These are phyloP conservation scores for Tetracladium setigerum DNA, from an alignment of 495 filamentous ascomycete genomes.

Conservation along the genomic window DNA sequence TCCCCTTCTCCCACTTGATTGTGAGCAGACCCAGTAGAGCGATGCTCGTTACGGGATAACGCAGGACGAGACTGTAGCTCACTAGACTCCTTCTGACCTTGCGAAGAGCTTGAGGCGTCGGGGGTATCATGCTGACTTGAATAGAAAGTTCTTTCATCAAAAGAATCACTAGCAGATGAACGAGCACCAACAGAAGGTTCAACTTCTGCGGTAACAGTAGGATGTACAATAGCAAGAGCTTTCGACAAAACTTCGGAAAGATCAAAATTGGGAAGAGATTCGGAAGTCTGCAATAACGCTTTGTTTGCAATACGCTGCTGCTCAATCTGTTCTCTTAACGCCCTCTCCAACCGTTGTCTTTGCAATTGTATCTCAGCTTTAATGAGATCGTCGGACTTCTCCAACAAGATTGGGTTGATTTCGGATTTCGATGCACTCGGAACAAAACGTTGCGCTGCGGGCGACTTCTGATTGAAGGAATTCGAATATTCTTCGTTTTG, in stretches of 20 bases:
- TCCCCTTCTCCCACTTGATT: constrained; percentile 8
- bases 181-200: constrained; percentile 33
- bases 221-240: constrained; percentile 60
- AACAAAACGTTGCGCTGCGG: constrained; percentile 20
- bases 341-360: constrained; percentile 71
- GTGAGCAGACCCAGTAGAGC: constrained; percentile 1
- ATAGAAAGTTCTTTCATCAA: constrained; percentile 93
- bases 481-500: constrained; percentile 11
- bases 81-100: constrained; percentile 33
- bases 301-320: constrained; percentile 48
- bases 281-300: constrained; percentile 47
- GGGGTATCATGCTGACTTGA: constrained; percentile 64
- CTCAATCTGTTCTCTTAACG: constrained; percentile 66
- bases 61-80: constrained; percentile 30
- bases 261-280: constrained; percentile 64
- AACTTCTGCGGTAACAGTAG: constrained; percentile 48
- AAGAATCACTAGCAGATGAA: constrained; percentile 63
- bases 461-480: constrained; percentile 15
- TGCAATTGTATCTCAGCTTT: constrained; percentile 76
- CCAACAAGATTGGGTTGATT: constrained; percentile 73
- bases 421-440: constrained; percentile 29
- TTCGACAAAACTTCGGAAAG: constrained; percentile 64
- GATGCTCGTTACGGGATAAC: neutral
- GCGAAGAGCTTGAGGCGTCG: constrained; percentile 31
- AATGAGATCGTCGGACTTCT: constrained; percentile 76